Percentiles rank a stretch among this genome's conserved stretches.
These are phyloP conservation scores for Trametes punicea DNA, from an alignment of 768 basidiomycete species.

Conservation along the genomic window DNA sequence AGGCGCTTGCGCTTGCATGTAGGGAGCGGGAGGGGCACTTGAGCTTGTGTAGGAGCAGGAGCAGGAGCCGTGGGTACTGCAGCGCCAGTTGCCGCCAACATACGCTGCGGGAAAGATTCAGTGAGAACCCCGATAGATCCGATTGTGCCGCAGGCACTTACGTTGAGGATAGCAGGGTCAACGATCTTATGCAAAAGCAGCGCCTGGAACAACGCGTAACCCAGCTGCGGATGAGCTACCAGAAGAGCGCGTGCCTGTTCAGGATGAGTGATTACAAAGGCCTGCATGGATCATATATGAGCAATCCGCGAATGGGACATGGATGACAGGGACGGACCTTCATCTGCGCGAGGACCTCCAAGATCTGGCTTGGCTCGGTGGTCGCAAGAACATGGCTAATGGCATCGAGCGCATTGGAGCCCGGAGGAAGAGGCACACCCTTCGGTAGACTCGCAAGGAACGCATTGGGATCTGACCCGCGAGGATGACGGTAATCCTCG, in stretches of 20 bases:
- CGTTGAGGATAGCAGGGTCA: conserved; percentile 79
- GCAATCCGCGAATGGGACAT: not conserved
- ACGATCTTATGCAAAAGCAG: conserved; percentile 92
- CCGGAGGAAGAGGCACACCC: conserved; percentile 71
- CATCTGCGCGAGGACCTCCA: conserved; percentile 97
- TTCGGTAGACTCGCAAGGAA: conserved; percentile 70
- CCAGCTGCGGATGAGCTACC: conserved; percentile 83
- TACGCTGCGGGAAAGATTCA: conserved; percentile 32
- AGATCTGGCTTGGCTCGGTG: conserved; percentile 78
- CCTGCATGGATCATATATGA: conserved; percentile 46
- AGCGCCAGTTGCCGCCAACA: conserved; percentile 45
- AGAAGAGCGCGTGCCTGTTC: conserved; percentile 84
- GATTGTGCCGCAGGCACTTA: conserved; percentile 29
- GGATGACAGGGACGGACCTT: conserved; percentile 60
- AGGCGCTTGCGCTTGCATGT: conserved; percentile 5
- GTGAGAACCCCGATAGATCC: not conserved
- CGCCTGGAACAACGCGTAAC: conserved; percentile 95
- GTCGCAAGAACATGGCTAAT: conserved; percentile 85
- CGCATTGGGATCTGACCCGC: conserved; percentile 27
- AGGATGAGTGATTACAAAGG: conserved; percentile 87
- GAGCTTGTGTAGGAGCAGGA: conserved; percentile 12
- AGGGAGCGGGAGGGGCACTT: conserved; percentile 21
- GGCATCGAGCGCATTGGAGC: conserved; percentile 69
- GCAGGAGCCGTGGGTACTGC: conserved; percentile 15
- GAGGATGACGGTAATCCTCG: conserved; percentile 10